Base-by-base conservation (phyloP, 2,329 filamentous ascomycete species). In the Coleophoma cylindrospora region DNA sequence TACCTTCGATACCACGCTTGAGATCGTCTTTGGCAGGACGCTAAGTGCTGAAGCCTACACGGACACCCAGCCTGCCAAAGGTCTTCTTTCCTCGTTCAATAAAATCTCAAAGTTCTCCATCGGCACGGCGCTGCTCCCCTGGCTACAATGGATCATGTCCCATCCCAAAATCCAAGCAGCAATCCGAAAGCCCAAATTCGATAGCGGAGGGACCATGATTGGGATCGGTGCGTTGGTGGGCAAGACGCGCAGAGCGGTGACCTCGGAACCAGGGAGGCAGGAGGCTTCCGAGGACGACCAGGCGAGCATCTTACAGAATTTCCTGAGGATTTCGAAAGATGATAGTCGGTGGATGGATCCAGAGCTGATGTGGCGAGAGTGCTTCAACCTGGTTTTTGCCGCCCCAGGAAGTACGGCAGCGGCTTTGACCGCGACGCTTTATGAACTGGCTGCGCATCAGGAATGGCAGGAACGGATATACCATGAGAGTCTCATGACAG, bases 1-100 rank as follows among this genome's bases (percentile, higher is more conserved):
- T 17, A 48, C 49, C 2, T 51, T 51, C 40, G 48, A 51, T 43
- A 48, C 49, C 32, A 17, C 48, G 22, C 19, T 40, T n/a, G 49
- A 48, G 38, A 34, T 45, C 13, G 44, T 51, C 33, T 51, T 43
- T 21, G 49, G 49, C 3, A 45, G 45, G 6, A 34, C 45, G 8
- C 40, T 51, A n/a, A 43, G 37, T 37, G 11, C 15, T 3, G 19
- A 40, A 17, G 40, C 49, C 21, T 51, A 45, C 34, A 34, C 33
- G 13, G 27, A 36, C 14, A n/a, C 6, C n/a, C 14, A 44, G 4
- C 22, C 38, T 14, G 11, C 34, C 3, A 22, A 44, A 34, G 40
- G 40, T 14, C 11, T 33, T 15, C 11, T 44, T 6, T 12, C 19
- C 13, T 22, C 41, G 4, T 44, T 44, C 21, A 13, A 15, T 32